phyloP scores from a whole-genome alignment of 192 early-diverging fungal species.

The Ambispora gerdemannii region DNA sequence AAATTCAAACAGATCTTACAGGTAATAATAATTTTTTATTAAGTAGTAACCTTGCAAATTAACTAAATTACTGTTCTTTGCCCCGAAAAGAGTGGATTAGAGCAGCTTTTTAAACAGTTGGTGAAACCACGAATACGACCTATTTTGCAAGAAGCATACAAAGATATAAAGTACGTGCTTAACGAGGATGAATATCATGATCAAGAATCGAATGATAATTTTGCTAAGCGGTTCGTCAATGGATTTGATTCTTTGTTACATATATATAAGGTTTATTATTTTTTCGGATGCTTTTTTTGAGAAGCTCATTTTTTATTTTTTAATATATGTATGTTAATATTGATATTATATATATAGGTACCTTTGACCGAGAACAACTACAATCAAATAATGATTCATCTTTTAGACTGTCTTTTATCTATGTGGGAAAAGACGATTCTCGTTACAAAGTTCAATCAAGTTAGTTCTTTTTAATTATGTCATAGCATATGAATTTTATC shows the following conservation, averaged over 20 bases:
- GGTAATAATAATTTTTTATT: constrained; percentile 41
- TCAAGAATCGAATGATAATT: constrained; percentile 71
- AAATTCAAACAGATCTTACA: constrained; percentile 66
- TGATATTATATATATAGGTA: constrained; percentile 43
- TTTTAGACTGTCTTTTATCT: constrained; percentile 67
- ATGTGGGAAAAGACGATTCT: constrained; percentile 89
- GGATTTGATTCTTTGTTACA: constrained; percentile 61
- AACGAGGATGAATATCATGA: constrained; percentile 91
- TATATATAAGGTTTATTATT: constrained; percentile 52
- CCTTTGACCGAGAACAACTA: constrained; percentile 69
- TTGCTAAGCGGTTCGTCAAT: constrained; percentile 77
- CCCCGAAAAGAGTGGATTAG: constrained; percentile 58
- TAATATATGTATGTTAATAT: neutral
- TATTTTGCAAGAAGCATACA: constrained; percentile 75
- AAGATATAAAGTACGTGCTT: constrained; percentile 85
- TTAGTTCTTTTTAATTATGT: constrained; percentile 11
- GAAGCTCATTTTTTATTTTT: constrained; percentile 23
- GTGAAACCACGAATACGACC: constrained; percentile 77
- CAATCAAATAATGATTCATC: constrained; percentile 55
- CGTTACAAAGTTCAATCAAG: constrained; percentile 85
- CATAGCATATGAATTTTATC: neutral
- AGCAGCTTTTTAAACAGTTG: constrained; percentile 77
- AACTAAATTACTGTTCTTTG: constrained; percentile 3
- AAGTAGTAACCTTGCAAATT: neutral
- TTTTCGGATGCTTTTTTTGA: neutral